phyloP scores from a whole-genome alignment of 371 early-diverging fungal species.

The Lichtheimia ramosa region DNA sequence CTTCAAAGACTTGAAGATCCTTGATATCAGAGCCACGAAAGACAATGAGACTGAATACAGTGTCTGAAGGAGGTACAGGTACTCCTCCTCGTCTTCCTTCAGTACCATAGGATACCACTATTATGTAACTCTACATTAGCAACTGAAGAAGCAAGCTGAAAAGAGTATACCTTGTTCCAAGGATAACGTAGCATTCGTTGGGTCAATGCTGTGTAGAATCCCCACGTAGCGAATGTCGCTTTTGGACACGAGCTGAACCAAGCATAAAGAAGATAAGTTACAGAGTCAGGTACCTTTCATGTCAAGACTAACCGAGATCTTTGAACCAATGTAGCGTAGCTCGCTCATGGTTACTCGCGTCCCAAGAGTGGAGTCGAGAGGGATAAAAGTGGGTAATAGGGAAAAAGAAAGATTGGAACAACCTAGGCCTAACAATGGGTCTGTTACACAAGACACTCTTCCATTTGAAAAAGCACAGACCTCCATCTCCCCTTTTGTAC shows the following conservation, averaged over 20 bases:
- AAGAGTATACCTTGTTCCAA: slow-evolving; percentile 67
- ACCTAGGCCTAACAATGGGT: too few relatives aligned
- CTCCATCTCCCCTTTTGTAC: too few relatives aligned
- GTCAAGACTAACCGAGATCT: slow-evolving; percentile 17
- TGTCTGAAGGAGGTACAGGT: slow-evolving; percentile 65
- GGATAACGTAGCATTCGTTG: slow-evolving; percentile 75
- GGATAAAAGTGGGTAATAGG: not conserved
- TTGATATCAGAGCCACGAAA: slow-evolving; percentile 91
- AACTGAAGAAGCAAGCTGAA: not conserved
- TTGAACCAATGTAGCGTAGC: slow-evolving; percentile 21
- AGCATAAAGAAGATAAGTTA: not conserved
- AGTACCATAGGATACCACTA: slow-evolving; percentile 75
- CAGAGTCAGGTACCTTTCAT: not conserved
- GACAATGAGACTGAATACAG: slow-evolving; percentile 80
- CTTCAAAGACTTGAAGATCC: slow-evolving; percentile 80
- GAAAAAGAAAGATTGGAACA: not conserved
- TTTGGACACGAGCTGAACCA: slow-evolving; percentile 19
- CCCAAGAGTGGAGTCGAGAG: not conserved
- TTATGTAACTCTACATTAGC: not conserved
- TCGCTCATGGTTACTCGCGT: slow-evolving; percentile 15
- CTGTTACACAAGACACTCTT: too few relatives aligned
- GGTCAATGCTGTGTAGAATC: slow-evolving; percentile 78
- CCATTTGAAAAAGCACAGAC: too few relatives aligned
- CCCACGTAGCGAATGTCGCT: slow-evolving; percentile 88
- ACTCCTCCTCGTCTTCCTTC: slow-evolving; percentile 69